Percentiles rank a stretch among this genome's conserved stretches.
Conservation (phyloP, 106 monocot genomes). For the Cymbidium sinense region DNA sequence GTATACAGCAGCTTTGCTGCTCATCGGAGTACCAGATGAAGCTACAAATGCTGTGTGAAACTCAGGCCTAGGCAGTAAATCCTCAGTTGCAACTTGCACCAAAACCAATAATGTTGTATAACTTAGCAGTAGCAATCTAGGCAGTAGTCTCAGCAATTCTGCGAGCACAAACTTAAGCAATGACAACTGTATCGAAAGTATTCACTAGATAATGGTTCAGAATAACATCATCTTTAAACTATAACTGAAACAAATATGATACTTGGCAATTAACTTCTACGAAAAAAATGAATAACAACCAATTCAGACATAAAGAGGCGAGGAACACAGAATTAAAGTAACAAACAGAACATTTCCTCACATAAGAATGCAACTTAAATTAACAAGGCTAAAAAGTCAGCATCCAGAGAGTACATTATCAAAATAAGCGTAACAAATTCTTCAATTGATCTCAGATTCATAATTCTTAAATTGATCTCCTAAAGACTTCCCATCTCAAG, state of each 20-base stretch:
- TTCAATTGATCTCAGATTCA: background rate
- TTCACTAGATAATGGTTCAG: background rate
- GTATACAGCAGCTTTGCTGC: constrained; percentile 23
- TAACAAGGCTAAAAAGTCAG: background rate
- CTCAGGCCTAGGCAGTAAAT: constrained; percentile 14
- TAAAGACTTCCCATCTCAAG: background rate
- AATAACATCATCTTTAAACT: background rate
- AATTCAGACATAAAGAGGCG: background rate
- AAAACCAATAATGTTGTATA: constrained; percentile 24
- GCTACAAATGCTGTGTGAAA: constrained; percentile 12
- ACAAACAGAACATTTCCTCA: background rate
- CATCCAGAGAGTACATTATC: background rate
- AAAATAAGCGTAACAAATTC: background rate
- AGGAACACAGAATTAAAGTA: background rate
- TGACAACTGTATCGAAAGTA: background rate
- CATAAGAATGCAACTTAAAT: background rate
- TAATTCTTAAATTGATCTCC: background rate
- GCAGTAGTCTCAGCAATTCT: constrained; percentile 21
- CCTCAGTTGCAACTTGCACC: constrained; percentile 18
- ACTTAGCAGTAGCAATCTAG: constrained; percentile 20
- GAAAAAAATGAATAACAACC: background rate
- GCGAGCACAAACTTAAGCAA: constrained; percentile 14
- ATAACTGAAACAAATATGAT: background rate
- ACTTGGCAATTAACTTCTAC: background rate
- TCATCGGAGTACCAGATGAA: constrained; percentile 20